phyloP scores from a whole-genome alignment of 306 rosid genomes.

The Trifolium fragiferum region DNA sequence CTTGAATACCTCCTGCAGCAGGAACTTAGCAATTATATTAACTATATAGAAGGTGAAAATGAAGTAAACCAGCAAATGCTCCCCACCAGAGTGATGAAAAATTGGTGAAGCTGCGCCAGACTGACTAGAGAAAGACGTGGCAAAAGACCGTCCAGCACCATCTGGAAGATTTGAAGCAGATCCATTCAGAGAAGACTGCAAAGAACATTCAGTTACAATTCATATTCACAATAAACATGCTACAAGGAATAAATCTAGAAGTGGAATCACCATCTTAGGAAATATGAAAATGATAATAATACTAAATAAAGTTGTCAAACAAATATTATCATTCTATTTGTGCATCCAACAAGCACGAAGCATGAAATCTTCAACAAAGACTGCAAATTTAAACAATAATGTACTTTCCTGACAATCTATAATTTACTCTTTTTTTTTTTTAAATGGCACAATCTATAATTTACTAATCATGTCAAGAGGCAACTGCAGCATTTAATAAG shows the following conservation, averaged over 20 bases:
- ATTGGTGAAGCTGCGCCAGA: conserved; percentile 93
- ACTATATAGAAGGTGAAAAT: conserved; percentile 43
- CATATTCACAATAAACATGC: background rate
- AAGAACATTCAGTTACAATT: conserved; percentile 37
- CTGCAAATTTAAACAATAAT: background rate
- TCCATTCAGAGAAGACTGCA: conserved; percentile 92
- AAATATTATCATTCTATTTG: conserved; percentile 14
- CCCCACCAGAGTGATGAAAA: conserved; percentile 91
- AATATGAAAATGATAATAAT: background rate
- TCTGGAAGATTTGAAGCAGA: conserved; percentile 93
- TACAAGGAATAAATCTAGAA: conserved; percentile 20
- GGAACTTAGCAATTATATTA: conserved; percentile 46
- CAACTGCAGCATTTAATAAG: background rate
- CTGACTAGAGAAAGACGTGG: conserved; percentile 93
- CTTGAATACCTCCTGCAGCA: conserved; percentile 78
- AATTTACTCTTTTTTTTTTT: too few species aligned
- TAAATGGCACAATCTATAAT: conserved; percentile 7
- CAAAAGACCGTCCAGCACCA: conserved; percentile 79
- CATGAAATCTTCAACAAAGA: conserved; percentile 9
- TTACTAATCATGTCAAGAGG: conserved; percentile 16
- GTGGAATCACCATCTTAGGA: conserved; percentile 12
- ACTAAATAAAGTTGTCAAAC: background rate
- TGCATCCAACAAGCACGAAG: conserved; percentile 13
- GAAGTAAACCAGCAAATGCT: conserved; percentile 42
- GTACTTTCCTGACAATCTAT: background rate